Conservation (phyloP, 306 rosid species). For the Parietaria judaica region DNA sequence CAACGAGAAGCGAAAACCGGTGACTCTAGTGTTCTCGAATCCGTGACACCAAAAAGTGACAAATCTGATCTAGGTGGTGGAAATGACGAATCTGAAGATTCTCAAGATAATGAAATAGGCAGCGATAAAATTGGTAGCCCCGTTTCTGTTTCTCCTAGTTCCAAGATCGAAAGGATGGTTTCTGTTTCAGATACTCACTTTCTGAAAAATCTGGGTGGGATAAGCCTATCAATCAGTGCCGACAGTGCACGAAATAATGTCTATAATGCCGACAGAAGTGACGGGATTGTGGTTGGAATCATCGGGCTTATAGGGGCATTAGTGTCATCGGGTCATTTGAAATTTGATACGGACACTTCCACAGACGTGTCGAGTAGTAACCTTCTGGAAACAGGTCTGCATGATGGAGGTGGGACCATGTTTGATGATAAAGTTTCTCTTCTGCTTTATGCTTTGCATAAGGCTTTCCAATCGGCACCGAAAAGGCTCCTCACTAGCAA, state of each 20-base stretch:
- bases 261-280: constrained; percentile 79
- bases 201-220: constrained; percentile 78
- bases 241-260: constrained; percentile 94
- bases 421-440: constrained; percentile 90
- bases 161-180: constrained; percentile 37
- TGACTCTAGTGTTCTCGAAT: constrained; percentile 50
- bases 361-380: constrained; percentile 51
- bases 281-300: constrained; percentile 84
- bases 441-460: constrained; percentile 81
- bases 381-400: constrained; percentile 59
- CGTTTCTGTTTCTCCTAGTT: constrained; percentile 34
- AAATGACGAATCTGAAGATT: constrained; percentile 29
- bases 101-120: constrained; percentile 32
- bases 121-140: constrained; percentile 36
- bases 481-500: constrained; percentile 77
- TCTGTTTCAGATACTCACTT: constrained; percentile 48
- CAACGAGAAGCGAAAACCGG: constrained; percentile 86
- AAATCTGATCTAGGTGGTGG: constrained; percentile 36
- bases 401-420: constrained; percentile 78
- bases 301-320: constrained; percentile 78
- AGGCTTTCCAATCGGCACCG: constrained; percentile 92
- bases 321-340: constrained; percentile 78
- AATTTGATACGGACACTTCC: constrained; percentile 42
- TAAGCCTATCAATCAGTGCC: constrained; percentile 79
- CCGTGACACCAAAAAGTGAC: constrained; percentile 16